Base-by-base conservation (phyloP, 2,329 filamentous ascomycete genomes). In the Microcyclosporella mali region DNA sequence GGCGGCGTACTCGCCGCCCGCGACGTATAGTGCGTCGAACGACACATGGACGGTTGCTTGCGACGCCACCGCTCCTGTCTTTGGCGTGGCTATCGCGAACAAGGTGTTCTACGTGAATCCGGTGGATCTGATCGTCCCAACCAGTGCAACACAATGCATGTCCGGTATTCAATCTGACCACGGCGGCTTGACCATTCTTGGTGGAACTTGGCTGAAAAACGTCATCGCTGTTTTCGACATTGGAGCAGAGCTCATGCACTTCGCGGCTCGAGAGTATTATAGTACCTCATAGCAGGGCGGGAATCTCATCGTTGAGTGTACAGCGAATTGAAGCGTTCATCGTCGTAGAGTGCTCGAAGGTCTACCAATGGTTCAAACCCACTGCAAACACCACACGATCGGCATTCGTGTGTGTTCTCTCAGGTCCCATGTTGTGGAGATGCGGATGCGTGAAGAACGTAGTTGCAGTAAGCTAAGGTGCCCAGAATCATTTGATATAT, bases 191-290 rank as follows among this genome's bases (percentile, higher is more conserved):
- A 64, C 57, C 29, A 67, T 74, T 32, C 49, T 75, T 35, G 72
- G 72, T 0, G 70, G 70, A 40, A 58, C 65, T 3, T 75, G 72
- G 48, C 58, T 73, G 56, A 72, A 71, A 57, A 73, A 71, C 47
- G 72, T 75, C 1, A 56, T 76, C 3, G 60, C 66, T 8, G 71
- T 75, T 1, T 74, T 71, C 56, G 73, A 75, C 60, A 63, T 75
- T 44, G 71, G 70, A 9, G 66, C 61, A 15, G 59, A 60, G 33
- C 60, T 69, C 57, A 67, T 75, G 67, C 57, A 66, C n/a, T 74
- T 75, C 53, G 66, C 70, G 15, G 57, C 58, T 18, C 58, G 61
- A 49, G 43, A 58, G 45, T 60, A 43, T 32, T 56, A 55, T 46
- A 18, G 33, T 17, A 17, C 33, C 14, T 25, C 21, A 9, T 25